Evolutionary conservation across 2,329 filamentous ascomycete species (phyloP).

Genomic region (Knoxdaviesia proteae): DNA sequence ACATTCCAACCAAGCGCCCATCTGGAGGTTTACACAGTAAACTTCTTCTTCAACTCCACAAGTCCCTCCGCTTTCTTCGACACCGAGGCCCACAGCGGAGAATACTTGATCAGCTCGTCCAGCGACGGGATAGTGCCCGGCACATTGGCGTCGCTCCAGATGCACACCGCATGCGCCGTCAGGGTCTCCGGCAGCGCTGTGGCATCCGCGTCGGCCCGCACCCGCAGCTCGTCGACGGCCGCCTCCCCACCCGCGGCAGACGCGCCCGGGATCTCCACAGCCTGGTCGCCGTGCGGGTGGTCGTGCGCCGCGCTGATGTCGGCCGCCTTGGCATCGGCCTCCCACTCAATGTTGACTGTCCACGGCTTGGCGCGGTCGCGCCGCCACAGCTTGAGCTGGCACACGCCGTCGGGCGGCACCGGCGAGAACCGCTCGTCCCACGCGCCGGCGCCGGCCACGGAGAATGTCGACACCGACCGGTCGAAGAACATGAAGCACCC

Average conservation of each 20-base stretch:
- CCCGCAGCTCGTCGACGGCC: slow-evolving; percentile 2
- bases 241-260: too few species aligned
- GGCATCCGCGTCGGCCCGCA: slow-evolving; percentile 3
- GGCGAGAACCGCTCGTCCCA: slow-evolving; percentile 45
- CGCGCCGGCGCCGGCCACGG: slow-evolving; percentile 35
- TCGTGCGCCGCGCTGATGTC: slow-evolving; percentile 2
- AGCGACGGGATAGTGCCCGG: slow-evolving; percentile 57
- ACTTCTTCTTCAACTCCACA: slow-evolving; percentile 59
- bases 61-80: slow-evolving; percentile 59
- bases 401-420: slow-evolving; percentile 40
- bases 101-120: slow-evolving; percentile 56
- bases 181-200: slow-evolving; percentile 12
- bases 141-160: slow-evolving; percentile 73
- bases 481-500: slow-evolving; percentile 58
- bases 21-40: slow-evolving; percentile 23
- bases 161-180: slow-evolving; percentile 50
- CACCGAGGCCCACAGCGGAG: slow-evolving; percentile 60
- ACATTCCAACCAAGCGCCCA: too few species aligned
- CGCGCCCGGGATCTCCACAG: too few species aligned
- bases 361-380: slow-evolving; percentile 59
- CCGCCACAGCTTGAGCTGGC: slow-evolving; percentile 60
- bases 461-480: slow-evolving; percentile 41
- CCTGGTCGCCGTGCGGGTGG: slow-evolving; percentile 4
- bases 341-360: slow-evolving; percentile 54
- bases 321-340: slow-evolving; percentile 10